Evolutionary conservation across 169 alveolate species (phyloP).

Genomic region (Neospora caninum): DNA sequence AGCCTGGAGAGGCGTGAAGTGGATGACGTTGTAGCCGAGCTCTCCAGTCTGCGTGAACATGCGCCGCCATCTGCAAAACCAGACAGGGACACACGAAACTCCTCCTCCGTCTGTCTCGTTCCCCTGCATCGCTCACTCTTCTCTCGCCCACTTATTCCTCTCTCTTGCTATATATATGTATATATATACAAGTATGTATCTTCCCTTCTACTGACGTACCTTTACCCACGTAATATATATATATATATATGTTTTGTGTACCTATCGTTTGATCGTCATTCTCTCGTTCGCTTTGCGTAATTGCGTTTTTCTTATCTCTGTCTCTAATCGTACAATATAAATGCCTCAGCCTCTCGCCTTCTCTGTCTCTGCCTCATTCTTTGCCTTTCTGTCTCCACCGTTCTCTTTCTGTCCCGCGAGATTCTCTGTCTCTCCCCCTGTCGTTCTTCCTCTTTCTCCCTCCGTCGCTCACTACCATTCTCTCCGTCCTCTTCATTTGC

Average conservation of each 20-base stretch:
- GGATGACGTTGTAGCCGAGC: constrained; percentile 88
- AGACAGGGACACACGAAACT: background rate
- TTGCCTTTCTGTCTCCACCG: background rate
- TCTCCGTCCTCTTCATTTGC: no score
- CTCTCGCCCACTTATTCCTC: background rate
- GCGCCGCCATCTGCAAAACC: constrained; percentile 75
- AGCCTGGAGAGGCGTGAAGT: constrained; percentile 83
- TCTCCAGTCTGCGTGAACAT: constrained; percentile 76
- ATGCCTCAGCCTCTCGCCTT: no score
- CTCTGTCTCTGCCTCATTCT: background rate
- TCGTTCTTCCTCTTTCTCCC: background rate
- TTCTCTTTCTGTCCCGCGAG: background rate
- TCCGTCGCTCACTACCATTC: no score
- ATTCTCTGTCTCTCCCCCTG: background rate
- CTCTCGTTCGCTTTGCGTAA: no score
- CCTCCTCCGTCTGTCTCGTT: background rate
- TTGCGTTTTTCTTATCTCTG: no score
- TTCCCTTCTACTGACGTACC: background rate
- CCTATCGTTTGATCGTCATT: no score
- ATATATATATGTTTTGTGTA: background rate
- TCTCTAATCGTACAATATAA: no score
- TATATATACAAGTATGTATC: background rate
- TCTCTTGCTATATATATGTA: background rate
- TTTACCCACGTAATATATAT: background rate
- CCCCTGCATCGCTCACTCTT: background rate